Evolutionary conservation across 805 yeast species (phyloP).

Genomic region (Komagataella ulmi): DNA sequence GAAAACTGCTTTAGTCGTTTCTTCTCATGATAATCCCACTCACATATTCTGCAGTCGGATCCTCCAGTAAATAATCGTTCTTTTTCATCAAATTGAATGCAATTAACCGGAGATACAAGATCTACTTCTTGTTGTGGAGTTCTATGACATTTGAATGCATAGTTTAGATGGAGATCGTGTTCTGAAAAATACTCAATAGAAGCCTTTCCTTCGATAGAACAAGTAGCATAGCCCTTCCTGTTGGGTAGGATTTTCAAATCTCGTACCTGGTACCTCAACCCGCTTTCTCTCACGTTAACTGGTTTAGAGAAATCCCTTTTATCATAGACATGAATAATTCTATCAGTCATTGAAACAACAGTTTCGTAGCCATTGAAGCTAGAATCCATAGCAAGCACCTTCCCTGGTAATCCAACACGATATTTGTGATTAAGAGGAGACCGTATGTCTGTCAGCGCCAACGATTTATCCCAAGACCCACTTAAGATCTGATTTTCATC

Average conservation of each 20-base stretch:
- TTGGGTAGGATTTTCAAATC: constrained; percentile 41
- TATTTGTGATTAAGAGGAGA: constrained; percentile 8
- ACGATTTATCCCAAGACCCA: constrained; percentile 49
- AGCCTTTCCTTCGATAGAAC: constrained; percentile 76
- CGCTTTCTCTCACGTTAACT: constrained; percentile 40
- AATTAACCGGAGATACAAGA: constrained; percentile 38
- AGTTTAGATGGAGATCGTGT: constrained; percentile 31
- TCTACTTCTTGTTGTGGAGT: constrained; percentile 28
- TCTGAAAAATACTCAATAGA: constrained; percentile 58
- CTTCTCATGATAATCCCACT: constrained; percentile 17
- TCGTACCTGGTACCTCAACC: constrained; percentile 53
- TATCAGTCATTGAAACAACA: constrained; percentile 40
- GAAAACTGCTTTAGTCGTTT: constrained; percentile 12
- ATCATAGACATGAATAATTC: constrained; percentile 46
- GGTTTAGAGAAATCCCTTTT: constrained; percentile 30
- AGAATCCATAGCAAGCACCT: constrained; percentile 52
- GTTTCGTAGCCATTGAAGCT: constrained; percentile 20
- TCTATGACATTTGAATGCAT: constrained; percentile 78
- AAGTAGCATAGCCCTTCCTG: constrained; percentile 46
- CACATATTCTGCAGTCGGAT: constrained; percentile 15
- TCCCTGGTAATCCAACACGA: constrained; percentile 22
- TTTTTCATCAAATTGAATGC: constrained; percentile 31
- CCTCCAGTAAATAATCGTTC: constrained; percentile 24
- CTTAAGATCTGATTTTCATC: constrained; percentile 21
- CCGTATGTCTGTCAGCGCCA: constrained; percentile 33